Evolutionary conservation across 1,284 basidiomycete genomes (phyloP), one percentile per base, ranked within the genome.

Genomic region (Salmacisia buchloeana): DNA sequence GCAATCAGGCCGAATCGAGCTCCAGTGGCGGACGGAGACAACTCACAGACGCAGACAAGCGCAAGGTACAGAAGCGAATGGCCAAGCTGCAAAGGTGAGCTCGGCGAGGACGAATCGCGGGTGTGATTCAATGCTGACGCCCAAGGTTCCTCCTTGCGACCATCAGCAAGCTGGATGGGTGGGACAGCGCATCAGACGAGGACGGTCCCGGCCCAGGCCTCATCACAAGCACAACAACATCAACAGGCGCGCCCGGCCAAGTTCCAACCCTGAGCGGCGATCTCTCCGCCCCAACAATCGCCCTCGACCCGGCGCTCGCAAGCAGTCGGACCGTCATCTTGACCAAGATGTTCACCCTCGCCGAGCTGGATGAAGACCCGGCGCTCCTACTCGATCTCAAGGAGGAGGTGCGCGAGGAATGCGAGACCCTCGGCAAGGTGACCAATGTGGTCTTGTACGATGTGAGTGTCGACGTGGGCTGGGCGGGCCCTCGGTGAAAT

Each of bases 361-460:
- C 89, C 69, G 92, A 96, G 73, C 84, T 99, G 0, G 88, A 92
- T 38, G 86, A 91, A 71, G 94, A 99, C 73, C 85, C 91, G 0
- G 85, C 89, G 3, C 82, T 98, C 23, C 82, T 97, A 12, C 85
- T 98, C 10, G 94, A 98, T 73, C 84, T 97, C 59, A 97, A 97
- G 77, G 90, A 96, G 72, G 94, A 98, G 71, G 93, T 98, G 9
- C 85, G 94, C 62, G 92, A 96, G 41, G 94, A 99, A 76, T 96
- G 92, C 69, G 88, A 89, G 59, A 49, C 39, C 4, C 81, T 98
- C 12, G 96, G 96, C n/a, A 88, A 91, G 69, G 94, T 98, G 1
- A 98, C 94, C 0, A 97, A 92, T 73, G 91, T 97, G 0, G 87
- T 92, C n/a, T 81, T 99, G 34, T 98, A 94, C 80, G 94, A 98